Evolutionary conservation across 2,329 filamentous ascomycete species (phyloP).

Genomic region (Penicillium sp.): DNA sequence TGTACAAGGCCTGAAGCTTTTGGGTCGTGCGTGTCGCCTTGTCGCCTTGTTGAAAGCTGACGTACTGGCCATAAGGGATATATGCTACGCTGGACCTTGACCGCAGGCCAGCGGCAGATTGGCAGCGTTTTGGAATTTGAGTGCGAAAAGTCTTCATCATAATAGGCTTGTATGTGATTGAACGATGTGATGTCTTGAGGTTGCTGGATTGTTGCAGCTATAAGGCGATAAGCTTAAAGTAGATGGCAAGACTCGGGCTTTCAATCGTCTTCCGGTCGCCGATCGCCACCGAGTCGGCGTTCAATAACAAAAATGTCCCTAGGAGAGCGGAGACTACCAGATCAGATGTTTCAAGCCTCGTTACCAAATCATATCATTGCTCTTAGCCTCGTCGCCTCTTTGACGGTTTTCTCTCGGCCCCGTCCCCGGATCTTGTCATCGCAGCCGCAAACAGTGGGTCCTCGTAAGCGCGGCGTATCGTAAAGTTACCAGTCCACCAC

Average conservation of each 20-base stretch:
- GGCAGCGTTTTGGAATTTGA: background rate
- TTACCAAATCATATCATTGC: background rate
- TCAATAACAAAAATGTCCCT: constrained; percentile 1
- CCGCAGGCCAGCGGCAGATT: background rate
- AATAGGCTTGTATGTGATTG: background rate
- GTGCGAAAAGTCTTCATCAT: background rate
- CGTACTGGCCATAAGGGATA: background rate
- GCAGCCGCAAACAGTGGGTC: constrained; percentile 7
- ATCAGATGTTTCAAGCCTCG: background rate
- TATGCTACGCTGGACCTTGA: background rate
- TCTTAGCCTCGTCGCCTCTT: background rate
- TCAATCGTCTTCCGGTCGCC: constrained; percentile 2
- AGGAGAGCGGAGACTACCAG: background rate
- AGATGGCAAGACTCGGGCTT: constrained; percentile 1
- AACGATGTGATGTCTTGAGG: background rate
- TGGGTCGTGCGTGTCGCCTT: background rate
- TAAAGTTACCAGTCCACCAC: constrained; percentile 19
- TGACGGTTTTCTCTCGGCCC: background rate
- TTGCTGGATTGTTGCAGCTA: background rate
- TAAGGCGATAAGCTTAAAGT: background rate
- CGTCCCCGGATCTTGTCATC: background rate
- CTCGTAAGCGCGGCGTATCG: constrained; percentile 9
- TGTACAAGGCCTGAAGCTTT: background rate
- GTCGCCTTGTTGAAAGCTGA: background rate
- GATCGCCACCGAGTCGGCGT: constrained; percentile 12